A percentile compares a stretch with the other conserved stretches of the same genome.
phyloP scores from a whole-genome alignment of 208 protist species.

The Trypanosoma boissoni region DNA sequence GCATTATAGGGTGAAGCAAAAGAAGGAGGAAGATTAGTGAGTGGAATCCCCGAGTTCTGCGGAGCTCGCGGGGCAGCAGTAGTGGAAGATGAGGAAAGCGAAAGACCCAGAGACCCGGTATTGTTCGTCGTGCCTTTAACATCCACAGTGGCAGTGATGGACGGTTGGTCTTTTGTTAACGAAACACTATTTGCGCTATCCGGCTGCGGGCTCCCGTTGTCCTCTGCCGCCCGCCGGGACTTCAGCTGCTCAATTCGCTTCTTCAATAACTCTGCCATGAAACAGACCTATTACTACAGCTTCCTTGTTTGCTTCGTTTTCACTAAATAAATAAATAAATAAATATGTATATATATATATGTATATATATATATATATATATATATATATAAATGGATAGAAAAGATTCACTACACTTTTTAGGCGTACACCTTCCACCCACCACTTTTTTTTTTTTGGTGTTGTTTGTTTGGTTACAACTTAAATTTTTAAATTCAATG shows the following conservation, averaged over 20 bases:
- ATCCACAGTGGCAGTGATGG: not conserved
- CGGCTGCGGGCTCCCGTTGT: not conserved
- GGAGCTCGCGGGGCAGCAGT: not conserved
- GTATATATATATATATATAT: no score
- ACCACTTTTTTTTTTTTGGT: no score
- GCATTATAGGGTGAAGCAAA: constrained; percentile 48
- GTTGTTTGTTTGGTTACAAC: no score
- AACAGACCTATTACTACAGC: no score
- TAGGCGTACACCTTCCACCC: no score
- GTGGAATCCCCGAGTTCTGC: not conserved
- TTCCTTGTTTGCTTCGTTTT: no score
- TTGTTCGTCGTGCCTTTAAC: not conserved
- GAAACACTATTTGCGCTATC: not conserved
- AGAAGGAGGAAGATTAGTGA: constrained; percentile 38
- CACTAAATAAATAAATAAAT: no score
- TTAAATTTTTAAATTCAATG: no score
- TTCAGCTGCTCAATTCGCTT: not conserved
- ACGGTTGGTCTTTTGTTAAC: not conserved
- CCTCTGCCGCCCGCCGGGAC: not conserved
- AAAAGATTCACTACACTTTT: no score
- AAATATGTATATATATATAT: no score
- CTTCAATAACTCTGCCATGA: not conserved
- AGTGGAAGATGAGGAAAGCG: not conserved
- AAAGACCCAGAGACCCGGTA: not conserved
- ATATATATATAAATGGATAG: no score